Base-by-base conservation (phyloP, 2,329 filamentous ascomycete genomes). In the Didymella arachidicola region DNA sequence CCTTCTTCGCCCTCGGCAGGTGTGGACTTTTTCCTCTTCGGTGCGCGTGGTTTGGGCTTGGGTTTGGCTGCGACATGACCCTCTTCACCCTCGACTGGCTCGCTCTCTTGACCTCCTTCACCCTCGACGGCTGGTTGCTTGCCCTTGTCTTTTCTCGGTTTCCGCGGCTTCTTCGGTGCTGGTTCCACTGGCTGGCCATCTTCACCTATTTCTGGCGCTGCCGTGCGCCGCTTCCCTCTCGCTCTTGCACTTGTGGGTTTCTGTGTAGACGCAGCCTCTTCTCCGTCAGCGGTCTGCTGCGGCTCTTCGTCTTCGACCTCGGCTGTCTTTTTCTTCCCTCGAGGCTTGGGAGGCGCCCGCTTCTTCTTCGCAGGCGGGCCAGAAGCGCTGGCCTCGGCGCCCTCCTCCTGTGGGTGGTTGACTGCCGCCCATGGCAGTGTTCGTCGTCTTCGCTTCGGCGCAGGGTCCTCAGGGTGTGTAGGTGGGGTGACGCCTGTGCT, bases 371-470 rank as follows among this genome's bases (percentile, higher is more conserved):
- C 25, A 29, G 63, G 57, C 8, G 54, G 54, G 5, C 46, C 53
- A 18, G 59, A 44, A 11, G 18, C 43, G 6, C 39, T 48, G 10
- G 61, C 62, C 26, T 64, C 63, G 16, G 53, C 61, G 5, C 49
- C 53, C 4, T 62, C 62, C 7, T 63, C 63, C 19, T 48, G 58
- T 12, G 64, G 58, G 22, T 68, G 58, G 42, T 76, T 76, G 7
- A 76, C 72, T n/a, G 73, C 60, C 27, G 60, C 60, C 73, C 73
- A 76, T 19, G 70, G 66, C 11, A 64, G 38, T 16, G 43, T 60
- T 34, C 57, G 57, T 30, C 52, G 57, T 22, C 50, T 58, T 27
- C 46, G 52, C 34, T 58, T 52, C 41, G 51, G 54, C 12, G 64
- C 39, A 11, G 53, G 49, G 34, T 63, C 25, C 6, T 56, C 26